phyloP scores from a whole-genome alignment of 1,284 basidiomycete species.

The Heterobasidion irregulare region DNA sequence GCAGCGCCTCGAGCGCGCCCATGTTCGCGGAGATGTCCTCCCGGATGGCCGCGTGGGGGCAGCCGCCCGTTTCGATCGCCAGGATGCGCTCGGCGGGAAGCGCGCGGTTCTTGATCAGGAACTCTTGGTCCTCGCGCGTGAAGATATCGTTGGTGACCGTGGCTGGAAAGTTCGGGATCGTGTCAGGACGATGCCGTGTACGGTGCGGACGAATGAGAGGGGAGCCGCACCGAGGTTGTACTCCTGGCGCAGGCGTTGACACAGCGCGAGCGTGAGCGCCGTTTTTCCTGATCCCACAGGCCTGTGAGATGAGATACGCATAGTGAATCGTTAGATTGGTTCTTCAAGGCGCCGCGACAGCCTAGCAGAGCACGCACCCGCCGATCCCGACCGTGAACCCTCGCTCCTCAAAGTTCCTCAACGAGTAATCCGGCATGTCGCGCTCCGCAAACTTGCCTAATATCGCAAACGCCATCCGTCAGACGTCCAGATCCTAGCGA shows the following conservation, averaged over 20 bases:
- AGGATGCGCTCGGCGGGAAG: slow-evolving; percentile 82
- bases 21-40: slow-evolving; percentile 98
- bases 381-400: slow-evolving; percentile 98
- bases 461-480: not conserved
- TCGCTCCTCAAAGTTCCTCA: slow-evolving; percentile 84
- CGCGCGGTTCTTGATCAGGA: slow-evolving; percentile 88
- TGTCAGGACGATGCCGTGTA: not conserved
- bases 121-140: slow-evolving; percentile 96
- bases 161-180: slow-evolving; percentile 37
- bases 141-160: slow-evolving; percentile 97
- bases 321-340: too few relatives aligned
- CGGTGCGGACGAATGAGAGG: not conserved
- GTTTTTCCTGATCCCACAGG: slow-evolving; percentile 98
- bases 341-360: not conserved
- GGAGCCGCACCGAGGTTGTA: slow-evolving; percentile 78
- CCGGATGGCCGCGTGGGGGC: slow-evolving; percentile 91
- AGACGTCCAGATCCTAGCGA: not conserved
- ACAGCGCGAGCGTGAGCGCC: slow-evolving; percentile 89
- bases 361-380: slow-evolving; percentile 48
- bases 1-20: slow-evolving; percentile 91
- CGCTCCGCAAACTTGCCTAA: slow-evolving; percentile 88
- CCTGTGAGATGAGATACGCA: slow-evolving; percentile 28
- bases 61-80: slow-evolving; percentile 96
- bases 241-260: slow-evolving; percentile 71
- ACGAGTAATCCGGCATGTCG: slow-evolving; percentile 84